Evolutionary conservation across 2,329 filamentous ascomycete genomes (phyloP).

Genomic region (Microcyclospora tardicrescens): DNA sequence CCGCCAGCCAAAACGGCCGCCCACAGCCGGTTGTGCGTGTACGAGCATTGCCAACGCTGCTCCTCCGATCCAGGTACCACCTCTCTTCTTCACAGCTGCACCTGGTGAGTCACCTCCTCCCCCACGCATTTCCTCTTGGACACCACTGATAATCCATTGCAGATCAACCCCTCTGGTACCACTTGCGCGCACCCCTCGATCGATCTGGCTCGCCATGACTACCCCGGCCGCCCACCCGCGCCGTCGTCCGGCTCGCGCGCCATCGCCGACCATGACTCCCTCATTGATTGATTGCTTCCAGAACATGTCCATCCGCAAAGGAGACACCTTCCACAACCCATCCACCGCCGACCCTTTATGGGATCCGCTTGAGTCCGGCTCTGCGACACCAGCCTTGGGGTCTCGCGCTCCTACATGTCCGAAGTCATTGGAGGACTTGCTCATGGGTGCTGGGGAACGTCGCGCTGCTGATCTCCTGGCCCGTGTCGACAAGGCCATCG

Average conservation of each 20-base stretch:
- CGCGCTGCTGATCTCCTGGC: constrained; percentile 32
- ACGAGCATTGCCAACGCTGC: too few relatives aligned
- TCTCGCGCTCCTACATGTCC: constrained; percentile 36
- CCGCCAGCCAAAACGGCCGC: too few relatives aligned
- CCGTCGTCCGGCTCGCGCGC: constrained; percentile 29
- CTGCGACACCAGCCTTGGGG: constrained; percentile 27
- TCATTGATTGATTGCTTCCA: constrained; percentile 25
- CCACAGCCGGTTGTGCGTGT: too few relatives aligned
- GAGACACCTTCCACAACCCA: constrained; percentile 36
- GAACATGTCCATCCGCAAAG: constrained; percentile 35
- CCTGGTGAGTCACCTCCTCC: too few relatives aligned
- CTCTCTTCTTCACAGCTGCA: too few relatives aligned
- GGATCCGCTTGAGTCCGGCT: constrained; percentile 21
- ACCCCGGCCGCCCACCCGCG: constrained; percentile 29
- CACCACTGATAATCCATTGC: too few relatives aligned
- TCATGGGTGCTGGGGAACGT: constrained; percentile 32
- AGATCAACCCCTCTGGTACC: too few relatives aligned
- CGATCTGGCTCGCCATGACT: constrained; percentile 11
- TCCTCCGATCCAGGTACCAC: too few relatives aligned
- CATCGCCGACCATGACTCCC: constrained; percentile 22
- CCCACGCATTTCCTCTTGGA: too few relatives aligned
- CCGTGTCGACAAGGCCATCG: constrained; percentile 32
- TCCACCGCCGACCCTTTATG: constrained; percentile 28
- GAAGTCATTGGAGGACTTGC: constrained; percentile 35
- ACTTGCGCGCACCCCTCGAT: constrained; percentile 2